Conservation (phyloP, 495 filamentous ascomycete species). For the Parachaetomium inaequale region DNA sequence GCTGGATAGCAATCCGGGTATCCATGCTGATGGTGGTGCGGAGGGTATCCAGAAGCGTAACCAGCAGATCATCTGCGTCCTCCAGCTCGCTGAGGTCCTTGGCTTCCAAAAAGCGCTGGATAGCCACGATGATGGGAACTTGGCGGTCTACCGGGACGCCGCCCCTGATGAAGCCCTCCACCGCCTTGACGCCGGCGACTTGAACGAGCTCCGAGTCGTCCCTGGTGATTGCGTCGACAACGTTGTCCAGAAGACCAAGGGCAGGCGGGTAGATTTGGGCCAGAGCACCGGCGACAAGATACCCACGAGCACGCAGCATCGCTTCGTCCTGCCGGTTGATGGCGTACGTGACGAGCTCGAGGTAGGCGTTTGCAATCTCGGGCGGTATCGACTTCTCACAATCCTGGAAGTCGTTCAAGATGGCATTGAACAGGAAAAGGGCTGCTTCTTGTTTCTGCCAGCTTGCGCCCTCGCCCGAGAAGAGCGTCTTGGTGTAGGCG, state of each 20-base stretch:
- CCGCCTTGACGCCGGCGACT: constrained; percentile 82
- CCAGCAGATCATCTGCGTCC: constrained; percentile 85
- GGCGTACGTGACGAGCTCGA: constrained; percentile 73
- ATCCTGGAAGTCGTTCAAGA: constrained; percentile 78
- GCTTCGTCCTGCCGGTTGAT: constrained; percentile 57
- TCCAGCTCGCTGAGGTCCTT: constrained; percentile 78
- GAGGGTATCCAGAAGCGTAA: constrained; percentile 84
- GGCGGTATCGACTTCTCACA: constrained; percentile 60
- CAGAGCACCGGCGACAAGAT: constrained; percentile 73
- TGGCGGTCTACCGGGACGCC: constrained; percentile 58
- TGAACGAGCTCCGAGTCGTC: constrained; percentile 84
- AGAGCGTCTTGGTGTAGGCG: constrained; percentile 66
- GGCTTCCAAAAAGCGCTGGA: constrained; percentile 70
- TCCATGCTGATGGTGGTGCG: constrained; percentile 78
- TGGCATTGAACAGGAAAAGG: constrained; percentile 74
- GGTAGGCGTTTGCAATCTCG: constrained; percentile 65
- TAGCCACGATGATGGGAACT: constrained; percentile 64
- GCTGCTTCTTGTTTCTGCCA: constrained; percentile 72
- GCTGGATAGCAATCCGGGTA: constrained; percentile 63
- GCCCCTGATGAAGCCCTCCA: constrained; percentile 75
- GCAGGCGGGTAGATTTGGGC: constrained; percentile 53
- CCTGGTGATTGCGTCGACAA: constrained; percentile 66
- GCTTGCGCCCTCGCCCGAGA: constrained; percentile 44
- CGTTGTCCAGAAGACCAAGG: constrained; percentile 60
- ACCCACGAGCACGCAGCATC: constrained; percentile 80